Percentiles rank a stretch among this genome's conserved stretches.
phyloP scores from a whole-genome alignment of 345 rosid species.

The Laguncularia racemosa region DNA sequence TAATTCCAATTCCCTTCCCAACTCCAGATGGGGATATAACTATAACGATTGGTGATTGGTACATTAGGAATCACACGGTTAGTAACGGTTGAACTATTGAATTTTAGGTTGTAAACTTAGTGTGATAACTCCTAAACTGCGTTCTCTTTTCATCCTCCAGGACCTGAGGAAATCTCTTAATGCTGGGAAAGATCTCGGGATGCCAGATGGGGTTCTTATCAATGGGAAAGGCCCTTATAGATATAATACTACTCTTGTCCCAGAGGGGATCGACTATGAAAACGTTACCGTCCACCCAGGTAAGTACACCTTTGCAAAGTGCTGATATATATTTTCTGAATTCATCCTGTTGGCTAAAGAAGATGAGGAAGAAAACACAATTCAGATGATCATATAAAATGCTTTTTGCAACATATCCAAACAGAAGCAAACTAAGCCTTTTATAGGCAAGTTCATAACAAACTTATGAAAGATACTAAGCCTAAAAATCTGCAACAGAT shows the following conservation, averaged over 20 bases:
- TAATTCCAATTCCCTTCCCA: conserved; percentile 33
- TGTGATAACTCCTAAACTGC: background rate
- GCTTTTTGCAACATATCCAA: too few relatives aligned
- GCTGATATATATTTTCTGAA: conserved; percentile 13
- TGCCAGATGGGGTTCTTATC: conserved; percentile 61
- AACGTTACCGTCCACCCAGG: conserved; percentile 67
- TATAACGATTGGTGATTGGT: conserved; percentile 38
- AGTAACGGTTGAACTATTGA: background rate
- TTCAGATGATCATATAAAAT: too few relatives aligned
- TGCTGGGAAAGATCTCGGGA: conserved; percentile 37
- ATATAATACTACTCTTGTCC: conserved; percentile 57
- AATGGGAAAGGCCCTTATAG: conserved; percentile 81
- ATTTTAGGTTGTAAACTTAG: background rate
- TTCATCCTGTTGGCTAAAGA: too few relatives aligned
- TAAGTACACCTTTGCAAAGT: conserved; percentile 5
- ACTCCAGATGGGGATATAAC: conserved; percentile 31
- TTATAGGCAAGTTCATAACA: too few relatives aligned
- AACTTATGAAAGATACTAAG: too few relatives aligned
- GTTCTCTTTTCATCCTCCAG: conserved; percentile 21
- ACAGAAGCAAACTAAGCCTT: too few relatives aligned
- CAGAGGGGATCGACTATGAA: conserved; percentile 60
- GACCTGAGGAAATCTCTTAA: conserved; percentile 37
- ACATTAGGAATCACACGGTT: conserved; percentile 50
- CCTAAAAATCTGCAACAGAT: too few relatives aligned
- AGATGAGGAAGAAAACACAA: too few relatives aligned